Percentiles rank a stretch among this genome's conserved stretches.
Conservation (phyloP, 2,329 filamentous ascomycete genomes). For the Verticillium albo-atrum region DNA sequence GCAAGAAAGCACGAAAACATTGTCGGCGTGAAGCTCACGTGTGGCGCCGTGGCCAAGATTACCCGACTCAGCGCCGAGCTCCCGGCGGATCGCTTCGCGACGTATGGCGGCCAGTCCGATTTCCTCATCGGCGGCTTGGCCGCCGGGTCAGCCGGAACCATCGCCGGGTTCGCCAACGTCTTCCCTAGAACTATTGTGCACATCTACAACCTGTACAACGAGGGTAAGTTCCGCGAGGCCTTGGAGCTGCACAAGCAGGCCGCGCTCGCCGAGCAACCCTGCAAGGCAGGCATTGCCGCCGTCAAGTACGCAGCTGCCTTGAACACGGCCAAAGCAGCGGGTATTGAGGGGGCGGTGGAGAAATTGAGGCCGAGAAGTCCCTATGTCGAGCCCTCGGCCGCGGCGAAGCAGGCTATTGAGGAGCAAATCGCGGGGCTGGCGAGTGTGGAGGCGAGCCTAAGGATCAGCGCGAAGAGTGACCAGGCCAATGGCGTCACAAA, state of each 20-base stretch:
- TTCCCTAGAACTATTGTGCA: slow-evolving; percentile 52
- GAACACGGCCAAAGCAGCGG: slow-evolving; percentile 53
- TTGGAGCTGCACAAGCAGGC: slow-evolving; percentile 56
- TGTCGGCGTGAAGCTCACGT: slow-evolving; percentile 63
- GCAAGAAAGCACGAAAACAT: slow-evolving; percentile 46
- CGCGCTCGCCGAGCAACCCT: slow-evolving; percentile 60
- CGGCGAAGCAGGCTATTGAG: slow-evolving; percentile 36
- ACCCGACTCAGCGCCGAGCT: slow-evolving; percentile 52
- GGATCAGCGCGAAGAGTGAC: not conserved
- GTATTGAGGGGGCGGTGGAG: slow-evolving; percentile 54
- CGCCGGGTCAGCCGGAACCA: slow-evolving; percentile 54
- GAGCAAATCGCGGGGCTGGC: slow-evolving; percentile 36
- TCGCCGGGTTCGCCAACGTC: slow-evolving; percentile 60
- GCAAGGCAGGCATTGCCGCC: slow-evolving; percentile 61
- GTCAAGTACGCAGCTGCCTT: slow-evolving; percentile 65
- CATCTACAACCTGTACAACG: slow-evolving; percentile 58
- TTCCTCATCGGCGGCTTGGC: slow-evolving; percentile 60
- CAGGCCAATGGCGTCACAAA: not conserved
- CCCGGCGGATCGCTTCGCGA: slow-evolving; percentile 53
- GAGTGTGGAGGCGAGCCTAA: slow-evolving; percentile 31
- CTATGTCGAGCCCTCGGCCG: slow-evolving; percentile 46
- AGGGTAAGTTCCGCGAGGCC: slow-evolving; percentile 54
- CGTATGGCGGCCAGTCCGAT: slow-evolving; percentile 70
- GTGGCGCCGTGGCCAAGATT: slow-evolving; percentile 67
- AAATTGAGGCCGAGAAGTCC: slow-evolving; percentile 56